phyloP scores from a whole-genome alignment of 2,329 filamentous ascomycete species.

The Aureobasidium sp. region DNA sequence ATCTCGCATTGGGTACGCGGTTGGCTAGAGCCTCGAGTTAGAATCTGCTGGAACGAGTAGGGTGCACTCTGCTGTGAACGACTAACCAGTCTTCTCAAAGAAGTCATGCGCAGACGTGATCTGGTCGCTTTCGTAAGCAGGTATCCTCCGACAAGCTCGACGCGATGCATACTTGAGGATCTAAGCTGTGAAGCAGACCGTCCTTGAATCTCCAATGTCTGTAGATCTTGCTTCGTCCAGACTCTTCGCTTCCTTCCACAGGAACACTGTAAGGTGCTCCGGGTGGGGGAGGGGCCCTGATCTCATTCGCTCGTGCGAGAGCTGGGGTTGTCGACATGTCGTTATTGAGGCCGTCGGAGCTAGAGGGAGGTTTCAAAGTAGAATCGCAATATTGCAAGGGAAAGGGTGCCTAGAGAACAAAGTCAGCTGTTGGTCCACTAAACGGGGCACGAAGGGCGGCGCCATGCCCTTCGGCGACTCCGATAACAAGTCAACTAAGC shows the following conservation, averaged over 20 bases:
- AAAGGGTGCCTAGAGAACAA: background rate
- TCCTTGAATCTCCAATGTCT: slow-evolving; percentile 74
- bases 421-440: background rate
- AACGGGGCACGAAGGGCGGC: background rate
- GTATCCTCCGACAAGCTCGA: slow-evolving; percentile 63
- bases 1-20: slow-evolving; percentile 59
- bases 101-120: slow-evolving; percentile 69
- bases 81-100: slow-evolving; percentile 58
- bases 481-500: background rate
- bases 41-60: background rate
- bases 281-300: slow-evolving; percentile 58
- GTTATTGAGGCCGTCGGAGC: background rate
- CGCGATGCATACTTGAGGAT: slow-evolving; percentile 57
- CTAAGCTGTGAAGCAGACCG: slow-evolving; percentile 62
- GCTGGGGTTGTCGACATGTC: slow-evolving; percentile 16
- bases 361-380: background rate
- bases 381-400: background rate
- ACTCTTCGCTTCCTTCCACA: slow-evolving; percentile 64
- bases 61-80: background rate
- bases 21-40: slow-evolving; percentile 35
- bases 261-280: slow-evolving; percentile 73
- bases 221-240: slow-evolving; percentile 70
- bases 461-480: slow-evolving; percentile 4
- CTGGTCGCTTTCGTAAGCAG: slow-evolving; percentile 23
- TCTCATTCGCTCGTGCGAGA: slow-evolving; percentile 35